Conservation (phyloP, 345 rosid species). For the Camelina hispida region DNA sequence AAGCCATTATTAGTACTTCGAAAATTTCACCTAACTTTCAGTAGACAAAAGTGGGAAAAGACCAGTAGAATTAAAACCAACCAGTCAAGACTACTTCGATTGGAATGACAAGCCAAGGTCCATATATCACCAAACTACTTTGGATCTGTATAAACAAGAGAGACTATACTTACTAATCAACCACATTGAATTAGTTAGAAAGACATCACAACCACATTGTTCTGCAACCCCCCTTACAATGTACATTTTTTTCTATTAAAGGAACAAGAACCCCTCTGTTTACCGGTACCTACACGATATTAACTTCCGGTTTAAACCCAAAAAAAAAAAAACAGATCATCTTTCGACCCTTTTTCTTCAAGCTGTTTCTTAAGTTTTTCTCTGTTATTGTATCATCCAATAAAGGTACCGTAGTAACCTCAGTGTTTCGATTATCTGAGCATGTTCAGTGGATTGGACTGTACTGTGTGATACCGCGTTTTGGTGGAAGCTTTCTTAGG, state of each 20-base stretch:
- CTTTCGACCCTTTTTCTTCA: not conserved
- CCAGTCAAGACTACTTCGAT: constrained; percentile 16
- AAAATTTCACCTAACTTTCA: not conserved
- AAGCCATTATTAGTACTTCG: not conserved
- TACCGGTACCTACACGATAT: constrained; percentile 29
- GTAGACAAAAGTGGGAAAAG: not conserved
- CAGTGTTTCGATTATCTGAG: constrained; percentile 6
- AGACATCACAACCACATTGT: constrained; percentile 25
- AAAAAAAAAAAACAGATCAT: not conserved
- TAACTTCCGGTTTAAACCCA: not conserved
- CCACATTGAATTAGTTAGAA: constrained; percentile 24
- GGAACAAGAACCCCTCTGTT: constrained; percentile 15
- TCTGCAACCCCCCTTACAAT: constrained; percentile 22
- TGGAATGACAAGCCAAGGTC: not conserved
- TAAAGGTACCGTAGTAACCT: not conserved
- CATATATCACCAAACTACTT: too few relatives aligned
- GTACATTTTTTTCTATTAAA: constrained; percentile 33
- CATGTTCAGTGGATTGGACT: constrained; percentile 61
- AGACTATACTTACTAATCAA: constrained; percentile 8
- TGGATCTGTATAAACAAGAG: not conserved
- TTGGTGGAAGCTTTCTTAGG: constrained; percentile 81
- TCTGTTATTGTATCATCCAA: not conserved
- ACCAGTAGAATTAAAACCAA: constrained; percentile 24
- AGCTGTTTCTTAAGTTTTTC: constrained; percentile 2
- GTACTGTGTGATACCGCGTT: constrained; percentile 70